phyloP scores from a whole-genome alignment of 345 rosid species.

The Pistacia vera region DNA sequence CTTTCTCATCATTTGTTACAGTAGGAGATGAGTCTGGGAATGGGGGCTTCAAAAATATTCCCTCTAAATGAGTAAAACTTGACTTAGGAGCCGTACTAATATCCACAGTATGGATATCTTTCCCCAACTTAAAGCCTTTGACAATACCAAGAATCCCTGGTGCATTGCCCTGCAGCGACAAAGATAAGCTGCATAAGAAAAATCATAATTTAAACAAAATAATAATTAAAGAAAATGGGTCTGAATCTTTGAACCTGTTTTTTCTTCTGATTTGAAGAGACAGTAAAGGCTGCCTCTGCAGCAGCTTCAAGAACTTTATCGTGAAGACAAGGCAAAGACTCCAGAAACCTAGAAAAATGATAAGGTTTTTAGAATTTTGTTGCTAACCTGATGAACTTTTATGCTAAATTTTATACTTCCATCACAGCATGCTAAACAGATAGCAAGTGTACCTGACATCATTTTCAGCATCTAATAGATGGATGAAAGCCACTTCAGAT shows the following conservation, averaged over 20 bases:
- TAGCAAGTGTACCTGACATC: constrained; percentile 36
- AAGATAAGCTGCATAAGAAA: constrained; percentile 19
- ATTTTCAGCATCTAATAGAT: constrained; percentile 39
- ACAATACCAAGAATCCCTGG: constrained; percentile 45
- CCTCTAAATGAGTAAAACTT: constrained; percentile 36
- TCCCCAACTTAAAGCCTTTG: constrained; percentile 46
- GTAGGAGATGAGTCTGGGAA: constrained; percentile 27
- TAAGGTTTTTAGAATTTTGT: constrained; percentile 15
- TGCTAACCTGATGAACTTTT: background rate
- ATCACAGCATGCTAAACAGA: constrained; percentile 8
- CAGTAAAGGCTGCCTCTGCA: constrained; percentile 39
- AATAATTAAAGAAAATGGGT: constrained; percentile 5
- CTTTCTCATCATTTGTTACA: constrained; percentile 27
- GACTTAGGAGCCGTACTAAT: constrained; percentile 24
- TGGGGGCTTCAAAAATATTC: constrained; percentile 38
- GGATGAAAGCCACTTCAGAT: constrained; percentile 52
- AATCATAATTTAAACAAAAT: constrained; percentile 5
- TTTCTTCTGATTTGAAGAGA: constrained; percentile 38
- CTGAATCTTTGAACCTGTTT: constrained; percentile 35
- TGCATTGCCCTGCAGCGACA: constrained; percentile 34
- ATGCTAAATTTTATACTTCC: background rate
- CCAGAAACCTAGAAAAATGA: constrained; percentile 43
- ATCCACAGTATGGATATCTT: constrained; percentile 22
- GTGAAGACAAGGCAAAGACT: constrained; percentile 54
- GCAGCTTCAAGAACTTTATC: constrained; percentile 53